Conservation (phyloP, 2,329 filamentous ascomycete species). For the Pestalotiopsis sp. region DNA sequence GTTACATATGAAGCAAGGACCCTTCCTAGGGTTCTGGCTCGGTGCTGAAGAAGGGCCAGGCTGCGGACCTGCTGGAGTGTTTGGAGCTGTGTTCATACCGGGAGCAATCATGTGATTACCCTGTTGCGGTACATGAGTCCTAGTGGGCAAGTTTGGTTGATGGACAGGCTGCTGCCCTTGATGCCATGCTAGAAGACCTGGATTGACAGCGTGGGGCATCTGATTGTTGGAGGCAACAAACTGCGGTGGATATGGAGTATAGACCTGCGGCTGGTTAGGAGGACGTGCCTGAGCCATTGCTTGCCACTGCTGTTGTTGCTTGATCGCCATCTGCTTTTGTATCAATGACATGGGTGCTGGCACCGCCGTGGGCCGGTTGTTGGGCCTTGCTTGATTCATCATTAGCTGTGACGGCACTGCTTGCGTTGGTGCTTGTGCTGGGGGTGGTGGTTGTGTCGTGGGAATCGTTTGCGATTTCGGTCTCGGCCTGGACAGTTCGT, state of each 20-base stretch:
- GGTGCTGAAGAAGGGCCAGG: neutral
- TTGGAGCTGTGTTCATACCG: neutral
- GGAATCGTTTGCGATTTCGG: neutral
- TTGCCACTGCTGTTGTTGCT: neutral
- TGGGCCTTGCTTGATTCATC: neutral
- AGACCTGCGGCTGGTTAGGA: neutral
- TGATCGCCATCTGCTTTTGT: neutral
- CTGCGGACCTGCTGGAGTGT: neutral
- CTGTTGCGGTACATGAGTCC: neutral
- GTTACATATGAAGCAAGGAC: constrained; percentile 22
- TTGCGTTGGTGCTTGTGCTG: neutral
- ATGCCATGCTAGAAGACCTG: neutral
- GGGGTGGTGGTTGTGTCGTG: neutral
- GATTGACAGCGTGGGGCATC: neutral
- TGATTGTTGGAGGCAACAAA: neutral
- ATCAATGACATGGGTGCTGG: neutral
- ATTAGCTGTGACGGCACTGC: neutral
- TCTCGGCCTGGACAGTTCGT: neutral
- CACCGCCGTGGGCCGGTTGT: neutral
- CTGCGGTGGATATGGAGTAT: neutral
- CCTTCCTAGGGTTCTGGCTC: neutral
- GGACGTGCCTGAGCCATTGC: neutral
- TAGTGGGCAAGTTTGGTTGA: neutral
- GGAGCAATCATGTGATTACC: neutral
- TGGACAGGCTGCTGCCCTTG: neutral